phyloP scores from a whole-genome alignment of 139 green algal species.

The Choricystis sp. region DNA sequence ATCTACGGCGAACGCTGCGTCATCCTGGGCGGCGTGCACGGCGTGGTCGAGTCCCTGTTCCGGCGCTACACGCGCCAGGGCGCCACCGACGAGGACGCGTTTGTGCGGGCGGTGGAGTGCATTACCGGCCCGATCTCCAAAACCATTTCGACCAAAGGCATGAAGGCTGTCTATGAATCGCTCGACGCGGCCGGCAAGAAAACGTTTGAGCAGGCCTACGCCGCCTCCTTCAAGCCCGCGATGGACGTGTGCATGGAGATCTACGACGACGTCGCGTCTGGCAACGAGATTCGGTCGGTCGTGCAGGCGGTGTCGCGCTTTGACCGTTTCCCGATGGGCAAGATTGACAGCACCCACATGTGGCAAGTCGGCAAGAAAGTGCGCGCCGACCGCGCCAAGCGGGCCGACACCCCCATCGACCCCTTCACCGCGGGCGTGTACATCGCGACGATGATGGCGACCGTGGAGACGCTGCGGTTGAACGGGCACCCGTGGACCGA shows the following conservation, averaged over 20 bases:
- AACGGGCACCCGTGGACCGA: constrained; percentile 95
- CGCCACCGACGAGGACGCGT: constrained; percentile 84
- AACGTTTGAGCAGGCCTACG: constrained; percentile 74
- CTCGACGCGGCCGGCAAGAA: constrained; percentile 74
- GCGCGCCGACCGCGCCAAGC: constrained; percentile 62
- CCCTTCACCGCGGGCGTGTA: constrained; percentile 99
- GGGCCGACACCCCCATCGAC: constrained; percentile 86
- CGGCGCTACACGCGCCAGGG: constrained; percentile 67
- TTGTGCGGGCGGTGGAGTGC: constrained; percentile 88
- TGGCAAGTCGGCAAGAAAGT: constrained; percentile 92
- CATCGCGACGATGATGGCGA: constrained; percentile 97
- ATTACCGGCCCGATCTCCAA: constrained; percentile 92
- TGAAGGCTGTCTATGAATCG: constrained; percentile 87
- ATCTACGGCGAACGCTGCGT: constrained; percentile 98
- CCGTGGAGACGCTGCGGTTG: constrained; percentile 64
- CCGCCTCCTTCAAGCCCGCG: constrained; percentile 65
- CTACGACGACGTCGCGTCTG: constrained; percentile 95
- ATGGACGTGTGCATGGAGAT: constrained; percentile 97
- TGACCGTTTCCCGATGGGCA: constrained; percentile 94
- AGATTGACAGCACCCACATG: constrained; percentile 96
- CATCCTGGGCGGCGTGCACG: constrained; percentile 94
- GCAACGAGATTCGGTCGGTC: constrained; percentile 97
- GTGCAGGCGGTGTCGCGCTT: constrained; percentile 82
- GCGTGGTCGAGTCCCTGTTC: constrained; percentile 95
- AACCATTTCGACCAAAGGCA: constrained; percentile 90